Evolutionary conservation across 2,329 filamentous ascomycete genomes (phyloP).

Genomic region (Penicillium crustosum): DNA sequence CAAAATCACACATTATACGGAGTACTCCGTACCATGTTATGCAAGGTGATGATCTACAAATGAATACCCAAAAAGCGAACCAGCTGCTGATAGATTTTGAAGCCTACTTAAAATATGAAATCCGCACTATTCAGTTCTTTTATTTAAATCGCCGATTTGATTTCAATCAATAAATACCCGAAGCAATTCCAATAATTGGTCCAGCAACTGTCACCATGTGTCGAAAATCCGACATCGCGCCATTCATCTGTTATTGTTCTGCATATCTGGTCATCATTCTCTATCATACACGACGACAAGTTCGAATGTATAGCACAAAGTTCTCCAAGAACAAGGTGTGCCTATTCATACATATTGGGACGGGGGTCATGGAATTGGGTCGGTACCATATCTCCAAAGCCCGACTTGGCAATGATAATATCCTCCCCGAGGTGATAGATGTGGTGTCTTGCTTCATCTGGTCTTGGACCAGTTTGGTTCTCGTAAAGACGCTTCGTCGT

Average conservation of each 20-base stretch:
- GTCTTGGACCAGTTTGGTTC: neutral
- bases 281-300: neutral
- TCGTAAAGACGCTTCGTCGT: constrained; percentile 6
- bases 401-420: neutral
- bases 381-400: neutral
- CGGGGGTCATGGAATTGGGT: neutral
- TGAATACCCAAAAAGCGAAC: neutral
- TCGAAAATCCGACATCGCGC: neutral
- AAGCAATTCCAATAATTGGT: neutral
- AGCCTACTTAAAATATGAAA: neutral
- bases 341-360: neutral
- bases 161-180: neutral
- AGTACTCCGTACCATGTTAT: too few relatives aligned
- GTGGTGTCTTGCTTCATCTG: constrained; percentile 4
- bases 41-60: neutral
- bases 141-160: neutral
- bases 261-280: neutral
- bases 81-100: neutral
- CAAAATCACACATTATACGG: neutral
- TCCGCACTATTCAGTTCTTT: neutral
- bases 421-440: neutral
- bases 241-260: neutral
- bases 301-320: neutral
- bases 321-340: neutral
- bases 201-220: neutral